Evolutionary conservation across 2,329 filamentous ascomycete species (phyloP).

Genomic region (Daldinia sp.): DNA sequence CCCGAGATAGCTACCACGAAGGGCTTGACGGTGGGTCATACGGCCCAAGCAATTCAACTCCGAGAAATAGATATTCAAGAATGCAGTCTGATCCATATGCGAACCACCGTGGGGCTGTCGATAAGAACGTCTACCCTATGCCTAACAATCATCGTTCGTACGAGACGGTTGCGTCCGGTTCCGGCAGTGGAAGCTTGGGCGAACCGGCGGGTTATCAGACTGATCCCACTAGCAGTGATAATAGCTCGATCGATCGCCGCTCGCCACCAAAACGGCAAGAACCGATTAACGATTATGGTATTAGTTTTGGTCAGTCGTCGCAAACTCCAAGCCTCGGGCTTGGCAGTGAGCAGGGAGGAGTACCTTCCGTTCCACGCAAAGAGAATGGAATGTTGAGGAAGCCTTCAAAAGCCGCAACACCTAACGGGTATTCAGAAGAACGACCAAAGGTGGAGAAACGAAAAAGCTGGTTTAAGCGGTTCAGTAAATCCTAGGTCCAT

Average conservation of each 20-base stretch:
- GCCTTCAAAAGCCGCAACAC: conserved; percentile 37
- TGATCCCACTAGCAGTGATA: conserved; percentile 87
- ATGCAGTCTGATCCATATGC: conserved; percentile 59
- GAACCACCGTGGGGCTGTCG: conserved; percentile 51
- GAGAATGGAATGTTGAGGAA: conserved; percentile 44
- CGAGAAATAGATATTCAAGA: conserved; percentile 50
- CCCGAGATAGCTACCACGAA: conserved; percentile 55
- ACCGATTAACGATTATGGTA: conserved; percentile 70
- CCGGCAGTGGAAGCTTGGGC: conserved; percentile 72
- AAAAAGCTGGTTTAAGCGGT: conserved; percentile 89
- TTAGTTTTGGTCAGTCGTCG: conserved; percentile 58
- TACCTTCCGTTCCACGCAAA: conserved; percentile 49
- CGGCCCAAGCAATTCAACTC: conserved; percentile 46
- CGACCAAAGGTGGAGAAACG: conserved; percentile 69
- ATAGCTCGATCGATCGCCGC: conserved; percentile 85
- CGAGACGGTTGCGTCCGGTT: conserved; percentile 84
- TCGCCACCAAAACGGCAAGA: conserved; percentile 64
- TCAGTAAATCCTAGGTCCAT: conserved; percentile 67
- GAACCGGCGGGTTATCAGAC: conserved; percentile 84
- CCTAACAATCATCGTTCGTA: conserved; percentile 79
- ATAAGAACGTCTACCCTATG: conserved; percentile 59
- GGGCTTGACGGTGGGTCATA: conserved; percentile 46
- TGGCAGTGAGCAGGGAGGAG: conserved; percentile 28
- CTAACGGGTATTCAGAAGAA: conserved; percentile 40
- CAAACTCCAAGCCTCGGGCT: conserved; percentile 52